Conservation (phyloP, 148 eudicot species). For the Pharnaceum exiguum region DNA sequence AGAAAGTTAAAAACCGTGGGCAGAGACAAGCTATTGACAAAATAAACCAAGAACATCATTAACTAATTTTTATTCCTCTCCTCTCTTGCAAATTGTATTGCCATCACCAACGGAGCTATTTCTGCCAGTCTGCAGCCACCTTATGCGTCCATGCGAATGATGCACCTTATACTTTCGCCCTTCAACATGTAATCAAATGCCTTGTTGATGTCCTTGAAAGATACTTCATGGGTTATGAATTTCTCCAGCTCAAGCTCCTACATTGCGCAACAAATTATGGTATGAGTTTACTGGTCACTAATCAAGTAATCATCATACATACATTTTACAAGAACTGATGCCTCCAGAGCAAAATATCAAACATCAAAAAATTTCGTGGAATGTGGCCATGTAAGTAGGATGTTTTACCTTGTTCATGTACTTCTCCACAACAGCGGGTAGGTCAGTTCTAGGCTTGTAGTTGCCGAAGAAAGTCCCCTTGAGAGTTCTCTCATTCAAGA, state of each 20-base stretch:
- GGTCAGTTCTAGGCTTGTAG: slow-evolving; percentile 43
- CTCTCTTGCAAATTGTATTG: too few relatives aligned
- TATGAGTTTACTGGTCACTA: neutral
- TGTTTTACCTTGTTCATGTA: slow-evolving; percentile 53
- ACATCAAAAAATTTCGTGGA: too few relatives aligned
- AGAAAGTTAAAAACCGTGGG: too few relatives aligned
- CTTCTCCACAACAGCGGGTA: slow-evolving; percentile 49
- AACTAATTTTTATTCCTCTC: too few relatives aligned
- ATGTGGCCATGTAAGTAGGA: neutral
- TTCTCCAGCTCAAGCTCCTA: slow-evolving; percentile 49
- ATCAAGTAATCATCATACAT: neutral
- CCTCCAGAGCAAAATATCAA: too few relatives aligned
- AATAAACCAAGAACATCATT: too few relatives aligned
- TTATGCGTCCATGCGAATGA: slow-evolving; percentile 47
- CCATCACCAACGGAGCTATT: too few relatives aligned
- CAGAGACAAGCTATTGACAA: too few relatives aligned
- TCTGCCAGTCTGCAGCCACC: too few relatives aligned
- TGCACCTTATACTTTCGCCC: slow-evolving; percentile 51
- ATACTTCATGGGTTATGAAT: slow-evolving; percentile 50
- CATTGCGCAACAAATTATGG: neutral
- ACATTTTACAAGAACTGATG: too few relatives aligned
- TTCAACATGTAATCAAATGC: slow-evolving; percentile 50
- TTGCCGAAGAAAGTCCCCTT: slow-evolving; percentile 56
- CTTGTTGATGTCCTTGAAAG: slow-evolving; percentile 52
- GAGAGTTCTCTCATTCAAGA: slow-evolving; percentile 42